phyloP scores from a whole-genome alignment of 805 yeast genomes.

The Wickerhamomyces bisporus region DNA sequence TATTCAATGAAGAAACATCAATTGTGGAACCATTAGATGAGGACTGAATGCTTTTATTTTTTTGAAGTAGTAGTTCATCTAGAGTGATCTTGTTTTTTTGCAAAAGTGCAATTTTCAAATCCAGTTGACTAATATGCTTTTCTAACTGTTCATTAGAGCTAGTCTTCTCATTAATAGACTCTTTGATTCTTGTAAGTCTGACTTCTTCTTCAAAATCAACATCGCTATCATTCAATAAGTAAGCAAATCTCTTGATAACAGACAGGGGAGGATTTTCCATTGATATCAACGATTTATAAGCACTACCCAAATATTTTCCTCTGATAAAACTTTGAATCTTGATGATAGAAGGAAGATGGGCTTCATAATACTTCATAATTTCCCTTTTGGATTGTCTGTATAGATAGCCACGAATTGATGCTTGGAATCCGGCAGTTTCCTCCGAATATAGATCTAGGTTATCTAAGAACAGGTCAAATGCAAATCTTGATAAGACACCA shows the following conservation, averaged over 20 bases:
- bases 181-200: constrained; percentile 60
- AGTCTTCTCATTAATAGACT: constrained; percentile 65
- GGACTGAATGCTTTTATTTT: constrained; percentile 24
- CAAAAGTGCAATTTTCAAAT: constrained; percentile 70
- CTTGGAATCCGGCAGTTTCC: constrained; percentile 45
- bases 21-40: constrained; percentile 8
- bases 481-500: constrained; percentile 58
- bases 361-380: constrained; percentile 42
- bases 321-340: constrained; percentile 72
- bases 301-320: constrained; percentile 60
- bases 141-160: constrained; percentile 67
- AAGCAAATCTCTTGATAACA: constrained; percentile 72
- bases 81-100: constrained; percentile 75
- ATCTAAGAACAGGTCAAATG: constrained; percentile 47
- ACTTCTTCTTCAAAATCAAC: constrained; percentile 73
- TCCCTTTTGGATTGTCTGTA: constrained; percentile 33
- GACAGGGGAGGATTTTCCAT: constrained; percentile 73
- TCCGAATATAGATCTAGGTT: constrained; percentile 42
- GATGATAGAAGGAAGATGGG: constrained; percentile 54
- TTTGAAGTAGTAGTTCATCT: constrained; percentile 54
- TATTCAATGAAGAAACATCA: constrained; percentile 25
- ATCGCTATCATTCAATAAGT: constrained; percentile 66
- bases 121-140: constrained; percentile 67
- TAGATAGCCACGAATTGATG: constrained; percentile 43
- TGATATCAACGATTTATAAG: constrained; percentile 66